These are phyloP conservation scores for Pleurotus tuoliensis DNA, from an alignment of 768 basidiomycete species.

Conservation along the genomic window DNA sequence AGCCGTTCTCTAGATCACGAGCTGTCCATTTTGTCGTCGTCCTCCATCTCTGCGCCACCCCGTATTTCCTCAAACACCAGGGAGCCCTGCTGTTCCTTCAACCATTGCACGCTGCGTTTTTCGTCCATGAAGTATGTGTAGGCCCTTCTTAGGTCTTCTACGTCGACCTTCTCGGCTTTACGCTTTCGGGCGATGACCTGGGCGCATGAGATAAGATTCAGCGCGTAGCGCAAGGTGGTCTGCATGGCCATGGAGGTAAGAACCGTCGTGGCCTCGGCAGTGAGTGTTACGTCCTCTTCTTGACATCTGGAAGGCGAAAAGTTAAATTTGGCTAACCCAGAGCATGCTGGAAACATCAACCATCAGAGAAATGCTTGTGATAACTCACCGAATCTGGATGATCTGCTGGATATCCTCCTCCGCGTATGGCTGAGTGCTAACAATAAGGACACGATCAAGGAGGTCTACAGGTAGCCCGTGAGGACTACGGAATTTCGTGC, in stretches of 20 bases:
- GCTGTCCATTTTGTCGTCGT: constrained; percentile 29
- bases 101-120: constrained; percentile 87
- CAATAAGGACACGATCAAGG: constrained; percentile 92
- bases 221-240: constrained; percentile 89
- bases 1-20: constrained; percentile 15
- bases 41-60: constrained; percentile 20
- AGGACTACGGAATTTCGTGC: constrained; percentile 90
- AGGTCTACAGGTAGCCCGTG: constrained; percentile 95
- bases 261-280: constrained; percentile 68
- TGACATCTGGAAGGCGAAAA: constrained; percentile 53
- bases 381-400: constrained; percentile 78
- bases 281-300: constrained; percentile 91
- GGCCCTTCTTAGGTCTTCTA: constrained; percentile 78
- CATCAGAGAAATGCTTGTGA: constrained; percentile 4
- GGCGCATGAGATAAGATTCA: constrained; percentile 93
- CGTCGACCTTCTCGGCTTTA: constrained; percentile 75
- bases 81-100: constrained; percentile 77
- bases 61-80: constrained; percentile 73
- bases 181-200: constrained; percentile 83
- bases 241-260: constrained; percentile 85
- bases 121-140: constrained; percentile 94
- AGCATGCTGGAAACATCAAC: background rate
- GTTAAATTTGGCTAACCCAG: background rate
- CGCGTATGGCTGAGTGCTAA: constrained; percentile 85
- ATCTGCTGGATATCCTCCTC: constrained; percentile 87